These are phyloP conservation scores for Magnusiomyces tetraspermus DNA, from an alignment of 1,139 yeast species.

Conservation along the genomic window DNA sequence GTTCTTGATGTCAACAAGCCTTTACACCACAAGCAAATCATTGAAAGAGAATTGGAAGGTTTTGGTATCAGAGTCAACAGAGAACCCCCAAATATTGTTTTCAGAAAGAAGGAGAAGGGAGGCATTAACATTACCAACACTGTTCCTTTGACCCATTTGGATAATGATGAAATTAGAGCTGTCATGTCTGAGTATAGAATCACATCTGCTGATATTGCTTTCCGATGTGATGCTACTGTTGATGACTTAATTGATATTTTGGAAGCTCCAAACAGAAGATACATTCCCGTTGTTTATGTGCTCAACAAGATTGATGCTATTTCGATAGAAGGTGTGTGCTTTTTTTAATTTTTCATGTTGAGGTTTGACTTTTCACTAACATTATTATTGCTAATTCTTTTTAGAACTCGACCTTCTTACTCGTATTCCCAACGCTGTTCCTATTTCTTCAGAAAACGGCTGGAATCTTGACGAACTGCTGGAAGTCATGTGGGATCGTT, in stretches of 20 bases:
- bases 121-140: constrained; percentile 79
- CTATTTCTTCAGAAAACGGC: constrained; percentile 83
- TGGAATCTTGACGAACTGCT: constrained; percentile 80
- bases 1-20: constrained; percentile 93
- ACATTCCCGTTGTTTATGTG: constrained; percentile 85
- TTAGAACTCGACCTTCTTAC: constrained; percentile 89
- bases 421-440: constrained; percentile 83
- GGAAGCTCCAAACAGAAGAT: constrained; percentile 76
- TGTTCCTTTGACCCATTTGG: constrained; percentile 70
- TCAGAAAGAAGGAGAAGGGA: constrained; percentile 76
- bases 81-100: constrained; percentile 68
- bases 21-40: constrained; percentile 72
- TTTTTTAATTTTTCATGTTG: too few species aligned
- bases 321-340: constrained; percentile 48
- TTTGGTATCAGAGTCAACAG: constrained; percentile 89
- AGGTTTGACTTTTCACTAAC: too few species aligned
- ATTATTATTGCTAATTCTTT: constrained; percentile 91
- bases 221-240: constrained; percentile 83
- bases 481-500: constrained; percentile 87
- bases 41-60: constrained; percentile 83
- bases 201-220: constrained; percentile 86
- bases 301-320: constrained; percentile 92
- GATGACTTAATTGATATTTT: constrained; percentile 92
- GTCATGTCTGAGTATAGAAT: constrained; percentile 79
- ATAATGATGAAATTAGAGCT: constrained; percentile 69